phyloP scores from a whole-genome alignment of 1,284 basidiomycete species.

The Trametes polyzona region DNA sequence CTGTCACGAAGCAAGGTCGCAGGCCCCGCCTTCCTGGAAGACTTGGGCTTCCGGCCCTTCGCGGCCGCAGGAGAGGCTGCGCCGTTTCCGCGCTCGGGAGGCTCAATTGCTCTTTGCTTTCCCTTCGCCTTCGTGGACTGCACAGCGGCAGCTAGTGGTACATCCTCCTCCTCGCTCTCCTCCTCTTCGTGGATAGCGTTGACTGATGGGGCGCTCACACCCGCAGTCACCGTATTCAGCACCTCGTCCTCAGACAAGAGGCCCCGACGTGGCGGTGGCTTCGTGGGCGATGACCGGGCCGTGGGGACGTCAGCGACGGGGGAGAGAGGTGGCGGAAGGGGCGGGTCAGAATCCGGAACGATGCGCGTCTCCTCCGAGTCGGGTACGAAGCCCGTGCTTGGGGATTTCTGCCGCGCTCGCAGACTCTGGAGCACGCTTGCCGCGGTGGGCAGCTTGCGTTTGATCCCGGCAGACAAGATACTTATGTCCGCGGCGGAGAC shows the following conservation, averaged over 20 bases:
- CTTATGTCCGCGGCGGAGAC: constrained; percentile 19
- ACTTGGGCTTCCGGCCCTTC: not conserved
- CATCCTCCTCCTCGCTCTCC: constrained; percentile 26
- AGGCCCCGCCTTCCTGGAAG: not conserved
- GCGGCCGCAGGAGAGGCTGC: not conserved
- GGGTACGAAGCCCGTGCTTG: constrained; percentile 29
- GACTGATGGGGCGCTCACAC: constrained; percentile 2
- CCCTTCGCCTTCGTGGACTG: constrained; percentile 20
- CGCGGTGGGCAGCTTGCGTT: constrained; percentile 19
- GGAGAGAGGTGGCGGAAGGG: not conserved
- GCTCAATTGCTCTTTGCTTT: constrained; percentile 14
- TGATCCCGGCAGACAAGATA: not conserved
- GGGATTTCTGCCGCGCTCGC: not conserved
- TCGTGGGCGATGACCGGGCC: not conserved
- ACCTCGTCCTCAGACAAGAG: constrained; percentile 23
- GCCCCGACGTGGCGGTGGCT: not conserved
- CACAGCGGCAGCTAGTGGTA: constrained; percentile 26
- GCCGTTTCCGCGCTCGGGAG: not conserved
- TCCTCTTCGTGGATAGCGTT: constrained; percentile 7
- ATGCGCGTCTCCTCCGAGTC: constrained; percentile 32
- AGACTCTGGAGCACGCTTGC: constrained; percentile 9
- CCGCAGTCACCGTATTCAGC: constrained; percentile 5
- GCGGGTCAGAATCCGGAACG: constrained; percentile 19
- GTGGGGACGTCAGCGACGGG: not conserved
- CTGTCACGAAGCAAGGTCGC: not conserved